These are phyloP conservation scores for Fusarium sp. DNA, from an alignment of 2,329 filamentous ascomycete species.

Conservation along the genomic window DNA sequence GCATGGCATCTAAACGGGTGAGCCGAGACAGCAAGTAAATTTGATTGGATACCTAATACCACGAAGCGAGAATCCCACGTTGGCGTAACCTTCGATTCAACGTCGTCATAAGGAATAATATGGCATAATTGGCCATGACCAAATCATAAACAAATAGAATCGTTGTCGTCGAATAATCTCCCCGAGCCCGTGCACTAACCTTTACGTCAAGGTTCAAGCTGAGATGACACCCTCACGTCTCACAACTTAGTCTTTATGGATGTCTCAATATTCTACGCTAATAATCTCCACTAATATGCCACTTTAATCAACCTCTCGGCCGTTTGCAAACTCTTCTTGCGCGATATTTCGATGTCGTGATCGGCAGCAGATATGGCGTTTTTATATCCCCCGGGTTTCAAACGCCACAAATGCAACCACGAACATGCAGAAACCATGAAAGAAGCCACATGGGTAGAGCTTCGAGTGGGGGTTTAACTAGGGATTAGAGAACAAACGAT, in stretches of 20 bases:
- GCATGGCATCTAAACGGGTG: not conserved
- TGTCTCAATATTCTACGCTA: conserved; percentile 21
- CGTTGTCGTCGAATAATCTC: conserved; percentile 10
- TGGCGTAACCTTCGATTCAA: conserved; percentile 24
- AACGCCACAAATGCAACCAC: conserved; percentile 35
- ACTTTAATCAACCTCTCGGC: conserved; percentile 35
- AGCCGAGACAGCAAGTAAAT: conserved; percentile 7
- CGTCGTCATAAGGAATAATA: conserved; percentile 37
- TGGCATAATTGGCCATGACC: conserved; percentile 37
- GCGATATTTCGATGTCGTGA: conserved; percentile 46
- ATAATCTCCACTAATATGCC: conserved; percentile 33
- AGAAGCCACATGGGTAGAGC: conserved; percentile 21
- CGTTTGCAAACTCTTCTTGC: conserved; percentile 31
- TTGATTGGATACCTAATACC: conserved; percentile 25
- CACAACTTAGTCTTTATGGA: not conserved
- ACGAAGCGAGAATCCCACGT: conserved; percentile 16
- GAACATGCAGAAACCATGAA: conserved; percentile 2
- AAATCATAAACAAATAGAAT: conserved; percentile 24
- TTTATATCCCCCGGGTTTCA: conserved; percentile 22
- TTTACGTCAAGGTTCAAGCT: not conserved
- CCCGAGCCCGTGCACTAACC: not conserved
- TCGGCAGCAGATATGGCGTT: conserved; percentile 44
- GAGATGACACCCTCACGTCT: conserved; percentile 5
- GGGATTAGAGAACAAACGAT: not conserved
- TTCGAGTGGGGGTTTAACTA: conserved; percentile 19